phyloP scores from a whole-genome alignment of 768 basidiomycete genomes.

The Russula abietina region DNA sequence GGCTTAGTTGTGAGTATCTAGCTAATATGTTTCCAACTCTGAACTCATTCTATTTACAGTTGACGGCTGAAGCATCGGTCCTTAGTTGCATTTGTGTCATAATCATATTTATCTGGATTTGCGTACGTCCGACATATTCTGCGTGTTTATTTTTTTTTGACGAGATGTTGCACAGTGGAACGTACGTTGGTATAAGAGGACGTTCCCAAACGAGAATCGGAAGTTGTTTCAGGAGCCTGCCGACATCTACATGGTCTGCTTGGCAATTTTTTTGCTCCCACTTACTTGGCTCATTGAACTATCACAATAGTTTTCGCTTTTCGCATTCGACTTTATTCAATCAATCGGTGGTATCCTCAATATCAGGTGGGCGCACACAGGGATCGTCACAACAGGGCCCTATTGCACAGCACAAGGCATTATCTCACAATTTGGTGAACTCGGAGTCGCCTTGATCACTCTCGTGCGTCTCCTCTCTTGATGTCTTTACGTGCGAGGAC shows the following conservation, averaged over 20 bases:
- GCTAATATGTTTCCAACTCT: background rate
- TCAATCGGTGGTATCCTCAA: conserved; percentile 36
- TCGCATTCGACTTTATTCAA: conserved; percentile 35
- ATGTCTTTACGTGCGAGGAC: background rate
- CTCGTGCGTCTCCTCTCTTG: conserved; percentile 30
- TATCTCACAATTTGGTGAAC: conserved; percentile 39
- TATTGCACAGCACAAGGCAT: conserved; percentile 38
- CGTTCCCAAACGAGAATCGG: conserved; percentile 3
- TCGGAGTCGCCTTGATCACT: conserved; percentile 38
- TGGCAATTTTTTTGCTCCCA: background rate
- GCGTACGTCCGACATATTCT: conserved; percentile 24
- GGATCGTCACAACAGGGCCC: conserved; percentile 31
- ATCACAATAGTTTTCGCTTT: conserved; percentile 27
- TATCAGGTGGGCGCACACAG: conserved; percentile 31
- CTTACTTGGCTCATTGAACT: conserved; percentile 11
- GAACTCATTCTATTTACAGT: conserved; percentile 24
- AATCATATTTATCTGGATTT: background rate
- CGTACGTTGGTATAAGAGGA: conserved; percentile 1
- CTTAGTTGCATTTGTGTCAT: background rate
- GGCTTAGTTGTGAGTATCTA: conserved; percentile 32
- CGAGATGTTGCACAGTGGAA: conserved; percentile 10
- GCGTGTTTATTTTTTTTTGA: background rate
- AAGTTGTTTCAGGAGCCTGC: conserved; percentile 33
- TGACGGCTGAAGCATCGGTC: conserved; percentile 33
- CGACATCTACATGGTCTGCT: conserved; percentile 38